Conservation (phyloP, 371 early-diverging fungal genomes). For the Mucor lusitanicus region DNA sequence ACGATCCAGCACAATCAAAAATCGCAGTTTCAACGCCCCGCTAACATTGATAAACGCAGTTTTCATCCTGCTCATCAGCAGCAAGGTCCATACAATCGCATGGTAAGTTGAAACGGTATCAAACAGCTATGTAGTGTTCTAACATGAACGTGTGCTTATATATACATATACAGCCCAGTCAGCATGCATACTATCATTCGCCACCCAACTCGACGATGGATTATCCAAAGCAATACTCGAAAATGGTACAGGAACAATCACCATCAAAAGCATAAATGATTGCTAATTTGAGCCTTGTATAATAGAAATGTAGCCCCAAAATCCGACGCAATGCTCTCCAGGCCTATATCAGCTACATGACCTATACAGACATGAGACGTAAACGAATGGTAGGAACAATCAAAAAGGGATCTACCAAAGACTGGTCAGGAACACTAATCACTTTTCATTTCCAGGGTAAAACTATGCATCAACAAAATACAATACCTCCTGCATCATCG, state of each 20-base stretch:
- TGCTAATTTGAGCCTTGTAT: background rate
- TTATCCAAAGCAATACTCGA: constrained; percentile 6
- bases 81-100: background rate
- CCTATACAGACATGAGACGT: constrained; percentile 39
- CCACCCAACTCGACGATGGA: background rate
- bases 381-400: constrained; percentile 15
- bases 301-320: constrained; percentile 34
- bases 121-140: background rate
- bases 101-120: background rate
- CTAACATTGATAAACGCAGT: background rate
- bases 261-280: background rate
- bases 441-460: background rate
- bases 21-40: background rate
- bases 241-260: constrained; percentile 6
- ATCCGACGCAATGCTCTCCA: constrained; percentile 44
- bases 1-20: background rate
- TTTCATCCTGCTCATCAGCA: background rate
- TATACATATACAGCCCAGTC: background rate
- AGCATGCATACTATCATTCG: background rate
- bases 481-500: background rate
- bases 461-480: background rate
- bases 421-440: background rate
- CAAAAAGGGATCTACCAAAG: background rate
- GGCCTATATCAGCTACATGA: constrained; percentile 51
- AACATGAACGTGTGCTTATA: too few species aligned